Conservation (phyloP, 2,329 filamentous ascomycete genomes). For the Zymoseptoria pseudotritici region DNA sequence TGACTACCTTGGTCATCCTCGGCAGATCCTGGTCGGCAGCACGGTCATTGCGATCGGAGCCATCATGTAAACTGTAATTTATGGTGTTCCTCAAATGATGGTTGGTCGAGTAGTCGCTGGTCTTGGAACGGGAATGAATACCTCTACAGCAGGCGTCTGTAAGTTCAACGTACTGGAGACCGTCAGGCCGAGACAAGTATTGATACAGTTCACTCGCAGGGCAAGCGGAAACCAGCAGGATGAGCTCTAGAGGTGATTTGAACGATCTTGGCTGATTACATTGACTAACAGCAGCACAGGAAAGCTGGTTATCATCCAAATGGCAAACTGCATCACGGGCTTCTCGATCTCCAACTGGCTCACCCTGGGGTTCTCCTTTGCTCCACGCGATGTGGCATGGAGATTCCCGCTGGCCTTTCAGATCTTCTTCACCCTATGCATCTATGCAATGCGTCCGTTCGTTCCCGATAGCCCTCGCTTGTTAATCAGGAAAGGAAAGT, state of each 20-base stretch:
- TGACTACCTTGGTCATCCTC: constrained; percentile 38
- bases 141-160: constrained; percentile 43
- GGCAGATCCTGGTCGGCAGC: constrained; percentile 36
- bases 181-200: not conserved
- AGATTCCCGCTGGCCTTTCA: constrained; percentile 49
- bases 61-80: constrained; percentile 36
- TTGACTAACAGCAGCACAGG: constrained; percentile 11
- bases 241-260: constrained; percentile 34
- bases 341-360: constrained; percentile 45
- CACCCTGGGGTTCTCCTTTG: constrained; percentile 36
- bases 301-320: constrained; percentile 46
- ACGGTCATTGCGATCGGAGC: constrained; percentile 38
- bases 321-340: constrained; percentile 45
- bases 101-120: constrained; percentile 41
- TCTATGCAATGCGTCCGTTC: constrained; percentile 27
- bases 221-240: constrained; percentile 45
- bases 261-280: no score
- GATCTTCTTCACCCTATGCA: constrained; percentile 47
- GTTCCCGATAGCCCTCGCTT: constrained; percentile 31
- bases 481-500: constrained; percentile 48
- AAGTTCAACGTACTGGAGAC: not conserved
- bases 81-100: constrained; percentile 35
- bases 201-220: constrained; percentile 11
- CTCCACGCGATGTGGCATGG: constrained; percentile 44
- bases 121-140: constrained; percentile 43